Evolutionary conservation across 108 stramenopile species (phyloP), one percentile per base, ranked within the genome.

Genomic region (Cyclotella baltica): DNA sequence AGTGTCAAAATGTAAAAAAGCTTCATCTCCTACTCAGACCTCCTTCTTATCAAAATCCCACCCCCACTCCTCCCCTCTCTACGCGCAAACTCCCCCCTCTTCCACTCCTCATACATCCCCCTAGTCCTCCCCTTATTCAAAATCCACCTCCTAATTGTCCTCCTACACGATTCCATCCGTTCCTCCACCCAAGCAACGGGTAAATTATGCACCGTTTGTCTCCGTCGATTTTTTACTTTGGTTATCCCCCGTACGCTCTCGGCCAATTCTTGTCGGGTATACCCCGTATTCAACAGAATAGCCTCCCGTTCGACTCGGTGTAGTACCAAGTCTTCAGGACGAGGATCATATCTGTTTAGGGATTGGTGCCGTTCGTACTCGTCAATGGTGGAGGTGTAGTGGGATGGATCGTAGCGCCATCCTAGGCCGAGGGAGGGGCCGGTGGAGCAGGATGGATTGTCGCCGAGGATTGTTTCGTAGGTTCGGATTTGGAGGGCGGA

Each of bases 201-300:
- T n/a, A 91, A 61, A 48, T 91, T 91, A 36, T 88, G 85, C 15
- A 85, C 81, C 19, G 90, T 91, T 48, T 83, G 81, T 28, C 84
- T 70, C 19, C 90, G 58, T 46, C 78, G 77, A 50, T 82, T 88
- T 86, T 91, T 91, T 4, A 76, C 77, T 74, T 82, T 91, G 78
- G 83, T 75, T 3, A 66, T 52, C 36, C 62, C 40, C 36, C 90
- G 74, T 9, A 88, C 83, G 19, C 85, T 67, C 20, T 77, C 57
- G 6, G 85, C 90, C 33, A 91, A 36, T 34, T 88, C 88, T 25
- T 55, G 62, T 22, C 59, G 58, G 10, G 68, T 83, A 38, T 87
- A 88, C 2, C 90, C 90, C 62, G 78, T 62, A 27, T 84, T 80
- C 46, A 59, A 8, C 8, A 91, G 55, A 10, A 86, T 79, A 8